A percentile compares a stretch with the other conserved stretches of the same genome.
These are phyloP conservation scores for Gaultheria prostrata DNA, from an alignment of 148 eudicot species.

Conservation along the genomic window DNA sequence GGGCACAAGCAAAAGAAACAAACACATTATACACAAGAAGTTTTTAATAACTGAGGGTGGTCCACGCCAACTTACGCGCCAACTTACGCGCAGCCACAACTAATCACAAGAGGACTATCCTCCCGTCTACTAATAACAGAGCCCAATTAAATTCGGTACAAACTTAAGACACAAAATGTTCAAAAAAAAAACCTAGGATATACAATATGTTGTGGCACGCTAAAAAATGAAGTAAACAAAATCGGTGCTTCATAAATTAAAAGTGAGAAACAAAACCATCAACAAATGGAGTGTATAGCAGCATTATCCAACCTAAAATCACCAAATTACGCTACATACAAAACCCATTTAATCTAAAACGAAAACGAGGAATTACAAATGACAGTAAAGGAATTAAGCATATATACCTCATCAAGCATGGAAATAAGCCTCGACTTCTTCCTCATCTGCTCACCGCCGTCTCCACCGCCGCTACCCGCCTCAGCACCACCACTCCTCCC, in stretches of 20 bases:
- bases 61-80: not conserved
- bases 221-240: not conserved
- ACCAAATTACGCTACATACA: not conserved
- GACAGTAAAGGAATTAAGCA: not conserved
- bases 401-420: slow-evolving; percentile 48
- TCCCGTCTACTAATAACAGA: not conserved
- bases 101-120: not conserved
- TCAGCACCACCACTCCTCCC: slow-evolving; percentile 20
- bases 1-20: not conserved
- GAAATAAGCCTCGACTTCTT: slow-evolving; percentile 43
- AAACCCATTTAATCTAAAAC: not conserved
- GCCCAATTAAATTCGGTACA: not conserved
- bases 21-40: not conserved
- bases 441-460: slow-evolving; percentile 25
- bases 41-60: not conserved
- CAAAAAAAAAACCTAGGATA: not conserved
- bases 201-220: not conserved
- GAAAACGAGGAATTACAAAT: not conserved
- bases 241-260: not conserved
- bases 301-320: not conserved
- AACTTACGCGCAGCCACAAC: not conserved
- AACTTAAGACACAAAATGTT: not conserved
- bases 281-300: not conserved
- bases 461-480: slow-evolving; percentile 14
- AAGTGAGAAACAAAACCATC: not conserved